Evolutionary conservation across 768 basidiomycete species (phyloP).

Genomic region (Termitomyces sp.): DNA sequence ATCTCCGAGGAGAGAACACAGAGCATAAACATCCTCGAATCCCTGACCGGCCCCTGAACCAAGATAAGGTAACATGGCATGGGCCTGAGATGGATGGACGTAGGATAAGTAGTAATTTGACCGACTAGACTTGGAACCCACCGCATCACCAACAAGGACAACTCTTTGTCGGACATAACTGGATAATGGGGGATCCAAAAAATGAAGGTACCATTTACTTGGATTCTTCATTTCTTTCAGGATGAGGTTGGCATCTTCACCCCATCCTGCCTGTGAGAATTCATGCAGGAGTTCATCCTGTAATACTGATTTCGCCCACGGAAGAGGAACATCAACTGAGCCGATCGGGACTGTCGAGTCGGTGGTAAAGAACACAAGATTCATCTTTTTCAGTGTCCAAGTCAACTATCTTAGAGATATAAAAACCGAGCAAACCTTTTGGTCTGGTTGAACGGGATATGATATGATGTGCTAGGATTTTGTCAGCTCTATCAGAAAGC

Average conservation of each 20-base stretch:
- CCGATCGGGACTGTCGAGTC: slow-evolving; percentile 22
- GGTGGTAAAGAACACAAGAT: slow-evolving; percentile 39
- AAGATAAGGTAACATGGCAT: slow-evolving; percentile 55
- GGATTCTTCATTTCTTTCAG: slow-evolving; percentile 37
- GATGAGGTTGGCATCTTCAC: slow-evolving; percentile 34
- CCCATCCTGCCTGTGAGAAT: slow-evolving; percentile 36
- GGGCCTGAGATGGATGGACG: slow-evolving; percentile 31
- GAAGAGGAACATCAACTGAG: slow-evolving; percentile 21
- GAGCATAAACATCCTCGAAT: slow-evolving; percentile 46
- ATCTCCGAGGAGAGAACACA: slow-evolving; percentile 40
- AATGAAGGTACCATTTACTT: slow-evolving; percentile 50
- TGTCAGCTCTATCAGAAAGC: not conserved
- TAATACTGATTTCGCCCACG: slow-evolving; percentile 38
- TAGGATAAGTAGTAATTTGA: not conserved
- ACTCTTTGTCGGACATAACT: slow-evolving; percentile 37
- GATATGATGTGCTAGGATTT: slow-evolving; percentile 43
- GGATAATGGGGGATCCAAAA: slow-evolving; percentile 39
- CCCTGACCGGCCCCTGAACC: slow-evolving; percentile 57
- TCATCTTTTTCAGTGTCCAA: slow-evolving; percentile 24
- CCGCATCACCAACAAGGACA: slow-evolving; percentile 50
- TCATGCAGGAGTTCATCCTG: slow-evolving; percentile 36
- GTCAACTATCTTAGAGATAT: not conserved
- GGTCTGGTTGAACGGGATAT: slow-evolving; percentile 39
- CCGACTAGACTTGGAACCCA: slow-evolving; percentile 17
- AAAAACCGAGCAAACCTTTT: slow-evolving; percentile 27